A percentile compares a stretch with the other conserved stretches of the same genome.
phyloP scores from a whole-genome alignment of 306 rosid species.

The Vigna radiata region DNA sequence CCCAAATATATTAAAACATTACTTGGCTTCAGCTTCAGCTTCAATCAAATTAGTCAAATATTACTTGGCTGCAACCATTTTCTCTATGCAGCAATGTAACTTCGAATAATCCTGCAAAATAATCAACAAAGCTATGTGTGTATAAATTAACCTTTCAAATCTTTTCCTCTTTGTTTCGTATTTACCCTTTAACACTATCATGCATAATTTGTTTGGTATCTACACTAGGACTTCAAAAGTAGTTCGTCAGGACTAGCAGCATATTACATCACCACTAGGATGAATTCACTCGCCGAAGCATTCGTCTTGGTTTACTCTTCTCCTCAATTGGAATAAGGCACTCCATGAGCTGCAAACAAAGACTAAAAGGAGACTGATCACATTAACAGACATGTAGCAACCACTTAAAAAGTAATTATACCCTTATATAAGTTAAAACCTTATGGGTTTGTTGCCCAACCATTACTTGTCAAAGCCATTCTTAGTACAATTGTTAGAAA shows the following conservation, averaged over 20 bases:
- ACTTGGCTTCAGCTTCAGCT: not conserved
- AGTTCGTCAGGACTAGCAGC: not conserved
- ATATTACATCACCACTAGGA: slow-evolving; percentile 51
- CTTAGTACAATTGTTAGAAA: not conserved
- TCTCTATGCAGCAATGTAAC: no score
- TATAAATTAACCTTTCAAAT: not conserved
- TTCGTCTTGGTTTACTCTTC: slow-evolving; percentile 50
- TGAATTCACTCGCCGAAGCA: slow-evolving; percentile 65
- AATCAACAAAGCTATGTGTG: not conserved
- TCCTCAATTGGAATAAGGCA: slow-evolving; percentile 63
- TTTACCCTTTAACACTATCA: not conserved
- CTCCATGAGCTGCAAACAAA: slow-evolving; percentile 69
- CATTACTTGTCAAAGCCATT: not conserved
- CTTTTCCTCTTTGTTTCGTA: not conserved
- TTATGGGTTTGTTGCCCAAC: not conserved
- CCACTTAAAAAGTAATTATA: not conserved
- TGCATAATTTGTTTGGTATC: slow-evolving; percentile 36
- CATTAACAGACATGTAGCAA: not conserved
- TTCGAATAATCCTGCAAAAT: not conserved
- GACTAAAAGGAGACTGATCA: not conserved
- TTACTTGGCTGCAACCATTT: not conserved
- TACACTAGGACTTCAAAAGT: slow-evolving; percentile 28
- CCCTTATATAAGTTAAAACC: not conserved
- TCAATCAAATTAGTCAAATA: slow-evolving; percentile 5
- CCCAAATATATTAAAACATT: not conserved